Evolutionary conservation across 1,284 basidiomycete genomes (phyloP).

Genomic region (Meripilus lineatus): DNA sequence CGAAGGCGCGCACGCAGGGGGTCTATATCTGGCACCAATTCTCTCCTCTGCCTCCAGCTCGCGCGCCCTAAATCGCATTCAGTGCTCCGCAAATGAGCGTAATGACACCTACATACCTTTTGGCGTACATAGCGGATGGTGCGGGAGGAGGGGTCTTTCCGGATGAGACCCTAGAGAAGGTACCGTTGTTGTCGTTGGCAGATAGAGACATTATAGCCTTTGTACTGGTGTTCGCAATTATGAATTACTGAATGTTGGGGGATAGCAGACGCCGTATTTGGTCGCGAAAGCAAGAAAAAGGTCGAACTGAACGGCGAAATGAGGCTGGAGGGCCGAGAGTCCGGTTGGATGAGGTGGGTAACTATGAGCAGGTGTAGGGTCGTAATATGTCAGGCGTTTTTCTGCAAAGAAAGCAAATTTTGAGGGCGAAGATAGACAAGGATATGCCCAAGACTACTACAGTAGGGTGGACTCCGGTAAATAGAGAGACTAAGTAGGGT

Average conservation of each 20-base stretch:
- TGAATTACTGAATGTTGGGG: constrained; percentile 62
- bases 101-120: constrained; percentile 51
- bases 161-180: constrained; percentile 73
- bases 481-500: constrained; percentile 45
- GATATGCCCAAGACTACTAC: constrained; percentile 35
- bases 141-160: constrained; percentile 87
- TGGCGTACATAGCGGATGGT: constrained; percentile 83
- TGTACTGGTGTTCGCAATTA: constrained; percentile 64
- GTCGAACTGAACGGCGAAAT: constrained; percentile 23
- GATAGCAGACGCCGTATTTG: constrained; percentile 22
- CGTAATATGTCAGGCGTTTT: constrained; percentile 33
- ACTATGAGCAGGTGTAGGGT: constrained; percentile 42
- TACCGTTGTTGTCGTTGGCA: constrained; percentile 69
- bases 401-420: constrained; percentile 30
- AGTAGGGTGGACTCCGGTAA: constrained; percentile 36
- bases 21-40: constrained; percentile 62
- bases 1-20: constrained; percentile 78
- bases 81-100: constrained; percentile 9
- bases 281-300: constrained; percentile 27
- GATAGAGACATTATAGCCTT: constrained; percentile 83
- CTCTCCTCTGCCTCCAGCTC: constrained; percentile 77
- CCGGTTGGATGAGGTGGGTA: constrained; percentile 35
- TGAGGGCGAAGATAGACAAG: constrained; percentile 35
- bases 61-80: constrained; percentile 74
- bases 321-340: constrained; percentile 27